A percentile compares a stretch with the other conserved stretches of the same genome.
Conservation (phyloP, 2,329 filamentous ascomycete species). For the Reticulascus tulasneorum region DNA sequence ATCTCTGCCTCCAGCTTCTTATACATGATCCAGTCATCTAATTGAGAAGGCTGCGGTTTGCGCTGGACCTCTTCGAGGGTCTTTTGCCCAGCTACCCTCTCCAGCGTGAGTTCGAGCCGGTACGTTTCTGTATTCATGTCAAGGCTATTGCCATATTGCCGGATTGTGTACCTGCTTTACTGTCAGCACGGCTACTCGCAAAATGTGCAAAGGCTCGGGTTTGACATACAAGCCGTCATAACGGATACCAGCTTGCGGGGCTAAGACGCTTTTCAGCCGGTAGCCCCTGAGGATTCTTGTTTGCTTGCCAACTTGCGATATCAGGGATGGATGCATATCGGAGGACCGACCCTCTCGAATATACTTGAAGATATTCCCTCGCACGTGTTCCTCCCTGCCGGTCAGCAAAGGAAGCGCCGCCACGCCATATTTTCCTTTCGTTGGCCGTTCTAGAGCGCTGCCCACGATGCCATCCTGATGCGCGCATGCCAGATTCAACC, state of each 20-base stretch:
- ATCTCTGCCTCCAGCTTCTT: constrained; percentile 27
- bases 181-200: background rate
- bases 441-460: constrained; percentile 38
- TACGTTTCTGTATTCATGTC: constrained; percentile 35
- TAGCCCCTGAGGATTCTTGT: constrained; percentile 52
- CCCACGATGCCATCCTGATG: constrained; percentile 51
- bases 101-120: constrained; percentile 41
- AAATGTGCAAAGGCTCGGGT: background rate
- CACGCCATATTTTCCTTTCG: constrained; percentile 41
- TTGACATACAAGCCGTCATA: constrained; percentile 58
- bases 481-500: constrained; percentile 53
- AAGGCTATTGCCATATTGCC: constrained; percentile 41
- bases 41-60: constrained; percentile 50
- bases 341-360: constrained; percentile 35
- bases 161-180: constrained; percentile 42
- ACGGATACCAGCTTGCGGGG: constrained; percentile 48
- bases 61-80: constrained; percentile 36
- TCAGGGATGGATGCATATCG: constrained; percentile 45
- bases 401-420: constrained; percentile 46
- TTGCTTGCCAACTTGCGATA: constrained; percentile 44
- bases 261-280: constrained; percentile 44
- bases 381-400: constrained; percentile 43
- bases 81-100: constrained; percentile 37
- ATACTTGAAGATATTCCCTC: constrained; percentile 34
- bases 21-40: constrained; percentile 54